phyloP scores from a whole-genome alignment of 352 stramenopile species.

The Globisporangium camurandrum region DNA sequence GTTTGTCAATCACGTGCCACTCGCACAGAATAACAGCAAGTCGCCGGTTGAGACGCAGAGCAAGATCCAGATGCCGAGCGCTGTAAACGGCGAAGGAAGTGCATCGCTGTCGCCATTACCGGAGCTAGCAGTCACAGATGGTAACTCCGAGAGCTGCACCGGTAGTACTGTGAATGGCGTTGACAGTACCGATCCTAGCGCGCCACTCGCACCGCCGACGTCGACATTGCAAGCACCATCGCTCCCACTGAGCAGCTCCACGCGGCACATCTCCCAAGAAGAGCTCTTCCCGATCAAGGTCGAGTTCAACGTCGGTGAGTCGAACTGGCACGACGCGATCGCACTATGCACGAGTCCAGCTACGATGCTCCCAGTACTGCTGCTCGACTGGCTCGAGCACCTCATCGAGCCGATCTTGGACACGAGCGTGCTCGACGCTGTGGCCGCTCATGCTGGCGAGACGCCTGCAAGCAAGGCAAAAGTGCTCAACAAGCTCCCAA shows the following conservation, averaged over 20 bases:
- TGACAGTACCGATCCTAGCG: background rate
- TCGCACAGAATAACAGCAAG: slow-evolving; percentile 9
- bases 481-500: slow-evolving; percentile 47
- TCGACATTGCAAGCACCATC: slow-evolving; percentile 20
- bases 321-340: slow-evolving; percentile 45
- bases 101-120: too few species aligned
- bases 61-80: slow-evolving; percentile 7
- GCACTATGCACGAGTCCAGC: slow-evolving; percentile 15
- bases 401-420: slow-evolving; percentile 48
- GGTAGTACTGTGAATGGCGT: background rate
- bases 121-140: too few species aligned
- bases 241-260: slow-evolving; percentile 3
- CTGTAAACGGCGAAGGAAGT: background rate
- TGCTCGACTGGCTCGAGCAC: slow-evolving; percentile 80
- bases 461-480: slow-evolving; percentile 22
- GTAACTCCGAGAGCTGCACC: slow-evolving; percentile 7
- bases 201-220: background rate
- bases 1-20: slow-evolving; percentile 15
- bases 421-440: slow-evolving; percentile 21
- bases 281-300: slow-evolving; percentile 67
- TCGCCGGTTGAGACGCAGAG: slow-evolving; percentile 8
- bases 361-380: slow-evolving; percentile 29
- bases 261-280: slow-evolving; percentile 18
- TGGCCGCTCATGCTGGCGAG: slow-evolving; percentile 14
- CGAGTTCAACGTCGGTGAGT: slow-evolving; percentile 66